Evolutionary conservation across 768 basidiomycete species (phyloP).

Genomic region (Amanita fuliginea): DNA sequence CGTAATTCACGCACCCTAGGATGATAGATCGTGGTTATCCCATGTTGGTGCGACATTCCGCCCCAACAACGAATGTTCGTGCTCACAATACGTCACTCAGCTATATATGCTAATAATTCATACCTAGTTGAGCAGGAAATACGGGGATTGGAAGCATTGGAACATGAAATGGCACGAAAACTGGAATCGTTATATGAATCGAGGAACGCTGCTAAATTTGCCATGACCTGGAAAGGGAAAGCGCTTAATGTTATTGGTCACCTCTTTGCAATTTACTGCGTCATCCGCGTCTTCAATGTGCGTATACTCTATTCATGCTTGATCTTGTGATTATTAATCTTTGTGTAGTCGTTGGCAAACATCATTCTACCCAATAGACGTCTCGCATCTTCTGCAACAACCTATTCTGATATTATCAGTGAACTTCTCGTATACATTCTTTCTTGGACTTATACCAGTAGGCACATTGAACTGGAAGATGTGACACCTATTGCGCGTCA

Average conservation of each 20-base stretch:
- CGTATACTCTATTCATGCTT: constrained; percentile 15
- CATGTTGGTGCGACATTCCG: constrained; percentile 40
- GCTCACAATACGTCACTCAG: constrained; percentile 22
- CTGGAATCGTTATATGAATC: constrained; percentile 38
- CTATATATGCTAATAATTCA: not conserved
- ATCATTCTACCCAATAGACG: constrained; percentile 27
- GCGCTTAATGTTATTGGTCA: constrained; percentile 34
- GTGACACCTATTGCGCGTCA: constrained; percentile 34
- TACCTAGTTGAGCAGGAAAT: constrained; percentile 43
- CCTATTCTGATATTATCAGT: constrained; percentile 32
- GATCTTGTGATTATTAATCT: not conserved
- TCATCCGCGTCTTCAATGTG: constrained; percentile 51
- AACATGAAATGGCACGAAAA: constrained; percentile 55
- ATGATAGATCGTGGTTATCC: constrained; percentile 34
- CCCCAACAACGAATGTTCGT: constrained; percentile 14
- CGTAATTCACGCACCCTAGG: constrained; percentile 6
- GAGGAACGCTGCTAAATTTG: constrained; percentile 36
- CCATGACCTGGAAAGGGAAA: constrained; percentile 44
- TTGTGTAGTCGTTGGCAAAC: constrained; percentile 37
- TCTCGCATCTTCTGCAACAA: constrained; percentile 18
- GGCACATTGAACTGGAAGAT: constrained; percentile 19
- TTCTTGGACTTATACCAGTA: constrained; percentile 14
- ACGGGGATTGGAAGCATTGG: constrained; percentile 52
- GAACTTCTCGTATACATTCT: constrained; percentile 22
- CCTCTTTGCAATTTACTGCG: constrained; percentile 58